Percentiles rank a stretch among this genome's conserved stretches.
Conservation (phyloP, 2,329 filamentous ascomycete genomes). For the Curvularia lunata region DNA sequence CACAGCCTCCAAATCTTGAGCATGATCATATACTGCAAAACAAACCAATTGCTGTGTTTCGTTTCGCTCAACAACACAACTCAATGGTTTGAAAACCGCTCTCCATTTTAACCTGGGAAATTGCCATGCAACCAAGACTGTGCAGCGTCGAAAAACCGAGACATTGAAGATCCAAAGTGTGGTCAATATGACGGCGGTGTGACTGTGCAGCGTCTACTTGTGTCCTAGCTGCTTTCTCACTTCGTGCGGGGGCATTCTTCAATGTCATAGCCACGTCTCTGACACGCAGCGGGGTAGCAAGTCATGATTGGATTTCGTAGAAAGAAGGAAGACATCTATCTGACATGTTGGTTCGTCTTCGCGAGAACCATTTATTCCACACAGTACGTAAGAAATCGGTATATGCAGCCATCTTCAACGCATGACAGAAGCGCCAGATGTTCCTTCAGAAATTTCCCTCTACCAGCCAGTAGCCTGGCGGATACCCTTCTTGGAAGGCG, state of each 20-base stretch:
- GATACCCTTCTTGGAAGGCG: conserved; percentile 14
- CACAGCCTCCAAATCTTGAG: neutral
- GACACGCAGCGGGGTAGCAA: neutral
- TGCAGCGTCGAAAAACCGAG: neutral
- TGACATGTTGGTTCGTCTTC: neutral
- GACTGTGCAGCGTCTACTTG: neutral
- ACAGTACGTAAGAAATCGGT: neutral
- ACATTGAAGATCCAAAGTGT: neutral
- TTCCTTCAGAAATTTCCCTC: neutral
- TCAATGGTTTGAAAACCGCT: neutral
- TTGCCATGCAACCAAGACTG: neutral
- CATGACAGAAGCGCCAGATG: neutral
- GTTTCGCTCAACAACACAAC: too few relatives aligned
- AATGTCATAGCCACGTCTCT: neutral
- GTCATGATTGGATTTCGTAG: neutral
- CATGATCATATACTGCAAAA: too few relatives aligned
- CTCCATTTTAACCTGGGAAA: neutral
- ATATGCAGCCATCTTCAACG: neutral
- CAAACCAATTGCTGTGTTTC: too few relatives aligned
- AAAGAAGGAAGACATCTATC: neutral
- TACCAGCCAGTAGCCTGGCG: conserved; percentile 17
- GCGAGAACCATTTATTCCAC: neutral
- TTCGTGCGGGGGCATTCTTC: neutral
- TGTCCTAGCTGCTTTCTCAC: neutral
- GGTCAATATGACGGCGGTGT: neutral